Percentiles rank a stretch among this genome's conserved stretches.
Evolutionary conservation across 2,329 filamentous ascomycete species (phyloP).

Genomic region (Emergomyces pasteurianus): DNA sequence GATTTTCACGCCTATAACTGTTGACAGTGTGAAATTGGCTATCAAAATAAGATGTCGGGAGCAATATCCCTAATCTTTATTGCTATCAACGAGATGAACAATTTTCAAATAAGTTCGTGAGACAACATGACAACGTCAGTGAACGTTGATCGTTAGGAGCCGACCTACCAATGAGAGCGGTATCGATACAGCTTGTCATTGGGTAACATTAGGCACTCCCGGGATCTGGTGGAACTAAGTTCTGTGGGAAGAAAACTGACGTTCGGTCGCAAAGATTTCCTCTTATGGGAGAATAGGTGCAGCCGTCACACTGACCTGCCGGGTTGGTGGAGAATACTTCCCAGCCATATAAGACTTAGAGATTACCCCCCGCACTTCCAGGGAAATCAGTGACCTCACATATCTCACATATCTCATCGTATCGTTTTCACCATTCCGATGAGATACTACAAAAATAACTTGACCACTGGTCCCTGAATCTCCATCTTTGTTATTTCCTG

Average conservation of each 20-base stretch:
- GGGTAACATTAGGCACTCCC: not conserved
- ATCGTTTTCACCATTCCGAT: too few relatives aligned
- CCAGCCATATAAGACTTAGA: not conserved
- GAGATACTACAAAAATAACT: not conserved
- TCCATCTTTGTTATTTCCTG: not conserved
- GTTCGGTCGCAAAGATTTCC: not conserved
- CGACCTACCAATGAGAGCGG: not conserved
- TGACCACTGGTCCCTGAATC: not conserved
- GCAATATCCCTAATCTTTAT: not conserved
- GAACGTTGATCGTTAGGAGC: not conserved
- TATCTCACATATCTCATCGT: not conserved
- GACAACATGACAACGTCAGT: not conserved
- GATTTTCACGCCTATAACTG: too few relatives aligned
- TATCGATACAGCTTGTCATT: not conserved
- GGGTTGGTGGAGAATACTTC: not conserved
- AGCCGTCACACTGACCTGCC: not conserved
- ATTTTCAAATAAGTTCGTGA: not conserved
- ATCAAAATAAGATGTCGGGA: not conserved
- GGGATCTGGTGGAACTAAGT: not conserved
- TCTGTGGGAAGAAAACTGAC: not conserved
- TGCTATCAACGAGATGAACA: not conserved
- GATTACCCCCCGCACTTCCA: not conserved
- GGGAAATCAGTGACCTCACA: not conserved
- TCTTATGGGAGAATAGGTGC: not conserved
- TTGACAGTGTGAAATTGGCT: not conserved